Percentiles rank a stretch among this genome's conserved stretches.
phyloP scores from a whole-genome alignment of 441 rosid genomes.

The Omphalea diandra region DNA sequence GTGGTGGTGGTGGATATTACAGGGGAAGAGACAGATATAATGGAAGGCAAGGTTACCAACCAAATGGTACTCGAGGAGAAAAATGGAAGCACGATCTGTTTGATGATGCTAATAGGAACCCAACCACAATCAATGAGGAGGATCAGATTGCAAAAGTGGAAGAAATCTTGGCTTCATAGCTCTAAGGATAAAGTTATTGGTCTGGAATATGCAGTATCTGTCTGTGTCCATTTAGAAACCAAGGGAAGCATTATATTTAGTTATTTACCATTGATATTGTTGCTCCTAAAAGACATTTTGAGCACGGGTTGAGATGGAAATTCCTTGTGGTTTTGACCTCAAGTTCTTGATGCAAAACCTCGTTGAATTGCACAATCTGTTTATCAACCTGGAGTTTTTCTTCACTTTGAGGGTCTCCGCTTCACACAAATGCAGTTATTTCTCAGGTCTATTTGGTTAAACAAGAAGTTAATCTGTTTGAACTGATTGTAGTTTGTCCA shows the following conservation, averaged over 20 bases:
- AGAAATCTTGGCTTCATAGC: constrained; percentile 68
- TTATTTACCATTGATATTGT: background rate
- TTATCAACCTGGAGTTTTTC: background rate
- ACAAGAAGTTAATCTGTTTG: no score
- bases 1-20: constrained; percentile 28
- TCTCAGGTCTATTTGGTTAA: no score
- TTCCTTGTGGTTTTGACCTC: no score
- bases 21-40: constrained; percentile 52
- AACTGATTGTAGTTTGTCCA: no score
- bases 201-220: background rate
- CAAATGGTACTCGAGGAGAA: constrained; percentile 47
- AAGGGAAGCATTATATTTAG: background rate
- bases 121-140: constrained; percentile 65
- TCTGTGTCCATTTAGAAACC: background rate
- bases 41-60: constrained; percentile 46
- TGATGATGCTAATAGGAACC: constrained; percentile 71
- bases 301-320: background rate
- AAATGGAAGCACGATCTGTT: constrained; percentile 95
- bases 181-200: background rate
- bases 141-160: constrained; percentile 90
- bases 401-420: no score
- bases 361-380: background rate
- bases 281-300: background rate
- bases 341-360: constrained; percentile 4
- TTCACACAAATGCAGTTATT: no score